These are phyloP conservation scores for Fusarium avenaceum DNA, from an alignment of 2,329 filamentous ascomycete genomes.

Conservation along the genomic window DNA sequence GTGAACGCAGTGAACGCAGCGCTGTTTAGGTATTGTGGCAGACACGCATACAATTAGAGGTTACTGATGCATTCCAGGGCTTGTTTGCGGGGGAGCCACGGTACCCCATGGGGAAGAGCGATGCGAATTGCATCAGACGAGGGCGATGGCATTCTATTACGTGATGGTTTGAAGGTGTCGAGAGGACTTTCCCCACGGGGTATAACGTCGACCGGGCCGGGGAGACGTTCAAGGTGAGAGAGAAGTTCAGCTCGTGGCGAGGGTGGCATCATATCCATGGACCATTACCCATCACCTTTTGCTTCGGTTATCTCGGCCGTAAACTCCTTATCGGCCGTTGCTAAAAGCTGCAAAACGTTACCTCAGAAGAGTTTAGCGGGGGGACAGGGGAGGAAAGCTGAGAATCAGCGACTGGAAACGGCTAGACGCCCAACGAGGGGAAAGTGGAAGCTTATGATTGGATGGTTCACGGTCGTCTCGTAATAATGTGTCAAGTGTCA, in stretches of 20 bases:
- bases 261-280: background rate
- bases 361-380: conserved; percentile 36
- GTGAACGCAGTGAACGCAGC: background rate
- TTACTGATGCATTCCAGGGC: conserved; percentile 10
- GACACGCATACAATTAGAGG: background rate
- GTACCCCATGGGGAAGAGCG: conserved; percentile 40
- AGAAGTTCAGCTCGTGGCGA: conserved; percentile 2
- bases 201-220: conserved; percentile 30
- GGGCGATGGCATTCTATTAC: conserved; percentile 36
- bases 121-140: conserved; percentile 13
- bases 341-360: conserved; percentile 41
- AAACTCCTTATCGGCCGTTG: conserved; percentile 33
- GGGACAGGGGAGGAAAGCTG: conserved; percentile 29
- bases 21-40: background rate
- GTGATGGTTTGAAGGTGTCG: conserved; percentile 24
- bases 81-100: conserved; percentile 32
- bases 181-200: conserved; percentile 31
- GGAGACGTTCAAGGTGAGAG: background rate
- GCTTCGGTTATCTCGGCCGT: conserved; percentile 40
- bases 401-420: conserved; percentile 41
- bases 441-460: conserved; percentile 6
- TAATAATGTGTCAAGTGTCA: conserved; percentile 4
- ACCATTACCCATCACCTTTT: too few relatives aligned
- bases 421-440: conserved; percentile 7
- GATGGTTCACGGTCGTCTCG: background rate